Conservation (phyloP, 2,329 filamentous ascomycete species). For the Phoma sp. region DNA sequence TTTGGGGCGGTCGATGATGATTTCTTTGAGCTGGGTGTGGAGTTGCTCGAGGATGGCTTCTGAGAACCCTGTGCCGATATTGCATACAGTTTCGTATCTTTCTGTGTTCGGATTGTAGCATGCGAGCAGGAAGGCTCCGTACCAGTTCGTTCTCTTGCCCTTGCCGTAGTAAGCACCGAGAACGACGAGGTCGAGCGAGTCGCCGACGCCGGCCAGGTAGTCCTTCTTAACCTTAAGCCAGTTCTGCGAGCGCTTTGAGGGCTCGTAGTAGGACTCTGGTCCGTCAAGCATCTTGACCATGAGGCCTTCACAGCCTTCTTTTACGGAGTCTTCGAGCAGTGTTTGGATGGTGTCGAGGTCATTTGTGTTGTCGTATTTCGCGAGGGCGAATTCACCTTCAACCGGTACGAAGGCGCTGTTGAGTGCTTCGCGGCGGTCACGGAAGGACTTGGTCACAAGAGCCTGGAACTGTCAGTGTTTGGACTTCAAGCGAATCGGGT, state of each 20-base stretch:
- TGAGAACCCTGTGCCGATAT: slow-evolving; percentile 96
- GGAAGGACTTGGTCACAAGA: slow-evolving; percentile 84
- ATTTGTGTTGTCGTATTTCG: slow-evolving; percentile 83
- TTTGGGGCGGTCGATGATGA: slow-evolving; percentile 88
- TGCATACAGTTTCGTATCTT: slow-evolving; percentile 93
- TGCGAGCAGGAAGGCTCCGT: slow-evolving; percentile 93
- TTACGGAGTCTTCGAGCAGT: slow-evolving; percentile 92
- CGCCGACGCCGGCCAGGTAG: slow-evolving; percentile 90
- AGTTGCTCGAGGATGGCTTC: slow-evolving; percentile 92
- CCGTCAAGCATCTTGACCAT: slow-evolving; percentile 99
- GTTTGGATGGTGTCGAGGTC: slow-evolving; percentile 93
- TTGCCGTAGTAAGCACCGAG: slow-evolving; percentile 93
- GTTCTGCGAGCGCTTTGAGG: slow-evolving; percentile 93
- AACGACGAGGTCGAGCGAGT: slow-evolving; percentile 95
- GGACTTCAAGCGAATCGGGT: neutral
- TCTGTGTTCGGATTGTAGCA: slow-evolving; percentile 86
- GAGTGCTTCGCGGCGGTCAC: slow-evolving; percentile 81
- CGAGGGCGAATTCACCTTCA: slow-evolving; percentile 92
- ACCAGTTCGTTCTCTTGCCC: slow-evolving; percentile 94
- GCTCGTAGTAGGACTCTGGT: slow-evolving; percentile 90
- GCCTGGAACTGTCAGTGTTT: slow-evolving; percentile 55
- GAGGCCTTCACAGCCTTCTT: slow-evolving; percentile 92
- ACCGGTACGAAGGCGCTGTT: slow-evolving; percentile 74
- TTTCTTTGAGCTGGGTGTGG: slow-evolving; percentile 74
- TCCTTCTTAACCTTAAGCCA: slow-evolving; percentile 99